Evolutionary conservation across 2,329 filamentous ascomycete genomes (phyloP).

Genomic region (Boeremia exigua): DNA sequence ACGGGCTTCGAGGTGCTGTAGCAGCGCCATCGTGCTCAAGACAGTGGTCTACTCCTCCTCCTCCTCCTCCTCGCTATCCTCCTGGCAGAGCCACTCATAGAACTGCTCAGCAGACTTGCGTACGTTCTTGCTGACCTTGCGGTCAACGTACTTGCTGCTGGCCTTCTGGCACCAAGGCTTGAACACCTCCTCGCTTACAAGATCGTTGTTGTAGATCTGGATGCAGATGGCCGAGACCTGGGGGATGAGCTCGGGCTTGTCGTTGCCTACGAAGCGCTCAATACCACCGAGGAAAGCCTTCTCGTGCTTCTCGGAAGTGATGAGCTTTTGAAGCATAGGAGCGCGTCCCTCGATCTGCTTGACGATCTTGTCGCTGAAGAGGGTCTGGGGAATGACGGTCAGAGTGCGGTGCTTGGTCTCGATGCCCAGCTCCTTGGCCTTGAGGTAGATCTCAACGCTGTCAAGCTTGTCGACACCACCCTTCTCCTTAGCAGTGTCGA

Average conservation of each 20-base stretch:
- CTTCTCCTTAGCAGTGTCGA: constrained; percentile 72
- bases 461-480: constrained; percentile 79
- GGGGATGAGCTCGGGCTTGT: constrained; percentile 78
- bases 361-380: constrained; percentile 90
- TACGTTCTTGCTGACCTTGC: constrained; percentile 89
- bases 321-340: constrained; percentile 87
- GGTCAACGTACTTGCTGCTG: constrained; percentile 97
- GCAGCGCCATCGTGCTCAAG: neutral
- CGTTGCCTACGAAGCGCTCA: constrained; percentile 87
- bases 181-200: constrained; percentile 86
- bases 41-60: constrained; percentile 32
- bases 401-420: constrained; percentile 93
- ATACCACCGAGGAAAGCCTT: constrained; percentile 94
- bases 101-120: constrained; percentile 94
- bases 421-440: constrained; percentile 95
- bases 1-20: neutral
- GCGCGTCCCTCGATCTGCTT: constrained; percentile 86
- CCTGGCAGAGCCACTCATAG: constrained; percentile 84
- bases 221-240: constrained; percentile 86
- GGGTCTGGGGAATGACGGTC: constrained; percentile 87
- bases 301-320: constrained; percentile 90
- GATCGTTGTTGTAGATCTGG: constrained; percentile 87
- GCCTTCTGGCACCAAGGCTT: constrained; percentile 92
- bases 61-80: constrained; percentile 65
- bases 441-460: constrained; percentile 91